Percentiles rank a stretch among this genome's conserved stretches.
Conservation (phyloP, 768 basidiomycete genomes). For the Lactarius vividus region DNA sequence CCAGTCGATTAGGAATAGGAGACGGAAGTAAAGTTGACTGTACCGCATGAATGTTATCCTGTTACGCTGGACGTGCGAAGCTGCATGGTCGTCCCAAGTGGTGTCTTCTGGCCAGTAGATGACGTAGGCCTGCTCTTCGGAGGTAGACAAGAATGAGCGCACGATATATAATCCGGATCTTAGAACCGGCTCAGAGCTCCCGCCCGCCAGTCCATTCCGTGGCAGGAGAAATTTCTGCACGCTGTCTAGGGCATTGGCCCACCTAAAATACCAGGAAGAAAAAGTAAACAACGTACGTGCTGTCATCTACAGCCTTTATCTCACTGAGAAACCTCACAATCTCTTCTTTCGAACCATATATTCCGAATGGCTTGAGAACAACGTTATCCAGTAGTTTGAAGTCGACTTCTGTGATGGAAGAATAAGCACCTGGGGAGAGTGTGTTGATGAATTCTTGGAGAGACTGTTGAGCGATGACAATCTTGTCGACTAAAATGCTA, state of each 20-base stretch:
- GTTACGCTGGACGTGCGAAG: constrained; percentile 47
- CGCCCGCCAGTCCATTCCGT: neutral
- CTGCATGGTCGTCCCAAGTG: constrained; percentile 55
- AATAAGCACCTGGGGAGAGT: neutral
- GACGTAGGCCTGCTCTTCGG: constrained; percentile 41
- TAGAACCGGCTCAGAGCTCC: constrained; percentile 29
- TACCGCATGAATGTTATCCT: constrained; percentile 64
- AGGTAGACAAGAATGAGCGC: constrained; percentile 22
- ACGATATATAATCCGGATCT: constrained; percentile 53
- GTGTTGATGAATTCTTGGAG: neutral
- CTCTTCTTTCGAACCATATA: neutral
- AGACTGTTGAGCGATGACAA: neutral
- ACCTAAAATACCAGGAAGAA: neutral
- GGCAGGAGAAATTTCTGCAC: neutral
- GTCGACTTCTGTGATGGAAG: neutral
- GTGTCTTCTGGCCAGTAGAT: constrained; percentile 61
- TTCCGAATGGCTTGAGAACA: neutral
- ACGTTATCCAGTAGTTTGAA: neutral
- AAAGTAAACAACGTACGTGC: neutral
- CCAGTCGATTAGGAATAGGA: neutral
- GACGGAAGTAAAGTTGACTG: constrained; percentile 1
- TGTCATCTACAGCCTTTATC: neutral
- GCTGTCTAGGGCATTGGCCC: neutral
- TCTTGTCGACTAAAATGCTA: neutral
- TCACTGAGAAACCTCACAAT: neutral